Evolutionary conservation across 345 rosid genomes (phyloP), one percentile per base, ranked within the genome.

Genomic region (Eucalyptus globulus): DNA sequence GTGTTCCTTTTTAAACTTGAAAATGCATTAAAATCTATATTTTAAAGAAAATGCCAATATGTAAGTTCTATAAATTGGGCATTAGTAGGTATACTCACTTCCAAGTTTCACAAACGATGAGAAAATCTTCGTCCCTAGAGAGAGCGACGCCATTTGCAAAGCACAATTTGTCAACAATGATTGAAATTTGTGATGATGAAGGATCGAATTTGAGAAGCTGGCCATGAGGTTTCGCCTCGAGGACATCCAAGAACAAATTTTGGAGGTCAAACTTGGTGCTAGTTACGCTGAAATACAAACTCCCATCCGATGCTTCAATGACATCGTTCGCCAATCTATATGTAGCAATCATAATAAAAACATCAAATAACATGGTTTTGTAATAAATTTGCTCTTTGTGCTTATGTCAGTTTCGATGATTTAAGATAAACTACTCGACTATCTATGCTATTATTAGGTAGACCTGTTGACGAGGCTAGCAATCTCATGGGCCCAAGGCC

Each of bases 131-230:
- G 51, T 93, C 92, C 80, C 37, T 87, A 1, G 95, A 92, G 47
- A 94, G 93, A 13, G 94, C 94, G 69, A 94, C 96, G 3, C 95
- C 95, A 37, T 95, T 95, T 22, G 95, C 86, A n/a, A 94, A 91
- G 51, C 37, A 49, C 85, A 94, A 88, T 31, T 87, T 89, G 86
- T 93, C 93, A 19, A 95, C 90, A 47, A 93, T 45, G 76, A 94
- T 4, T 1, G 94, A 87, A 7, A 91, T 93, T 62, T 90, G 86
- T 11, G 91, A 89, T 9, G 62, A 88, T 11, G 90, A 89, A 13
- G 95, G 94, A 47, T 95, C 95, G 86, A 90, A 93, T 87, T 91
- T 93, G 88, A 94, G 95, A 80, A 95, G 88, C 92, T 92, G 94
- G 15, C 95, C 97, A 15, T 92, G 86, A 80, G 95, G 95, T 51